Conservation (phyloP, 768 basidiomycete genomes). For the Mycena latifolia region DNA sequence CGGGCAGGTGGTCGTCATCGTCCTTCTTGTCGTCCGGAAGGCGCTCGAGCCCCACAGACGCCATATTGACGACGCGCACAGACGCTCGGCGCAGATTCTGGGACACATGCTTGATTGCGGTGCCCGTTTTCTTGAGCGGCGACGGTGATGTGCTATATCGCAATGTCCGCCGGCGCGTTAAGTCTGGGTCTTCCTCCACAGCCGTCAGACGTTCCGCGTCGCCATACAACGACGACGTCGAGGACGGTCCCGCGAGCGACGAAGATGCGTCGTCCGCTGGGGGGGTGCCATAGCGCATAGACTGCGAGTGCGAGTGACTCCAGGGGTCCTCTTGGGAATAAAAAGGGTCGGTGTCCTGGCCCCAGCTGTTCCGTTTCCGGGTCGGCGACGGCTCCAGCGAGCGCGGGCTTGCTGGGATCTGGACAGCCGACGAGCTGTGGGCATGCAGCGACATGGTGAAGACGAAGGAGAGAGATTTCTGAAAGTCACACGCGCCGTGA, state of each 20-base stretch:
- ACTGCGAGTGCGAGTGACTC: constrained; percentile 40
- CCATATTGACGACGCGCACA: constrained; percentile 86
- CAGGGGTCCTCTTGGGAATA: constrained; percentile 53
- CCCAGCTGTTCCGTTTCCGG: constrained; percentile 35
- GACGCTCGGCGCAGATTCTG: constrained; percentile 74
- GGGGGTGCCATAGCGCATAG: constrained; percentile 46
- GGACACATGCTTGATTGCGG: constrained; percentile 69
- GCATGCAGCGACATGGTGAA: constrained; percentile 24
- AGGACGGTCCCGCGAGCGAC: constrained; percentile 62
- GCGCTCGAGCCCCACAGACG: constrained; percentile 69
- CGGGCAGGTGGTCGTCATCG: constrained; percentile 55
- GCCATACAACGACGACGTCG: constrained; percentile 60
- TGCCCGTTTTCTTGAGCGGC: constrained; percentile 71
- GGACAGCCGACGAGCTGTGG: constrained; percentile 29
- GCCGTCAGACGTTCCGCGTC: constrained; percentile 70
- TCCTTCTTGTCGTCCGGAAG: constrained; percentile 59
- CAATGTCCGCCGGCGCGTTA: constrained; percentile 49
- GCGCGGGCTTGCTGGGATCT: constrained; percentile 23
- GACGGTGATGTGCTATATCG: constrained; percentile 69
- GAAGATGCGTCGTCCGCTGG: constrained; percentile 50
- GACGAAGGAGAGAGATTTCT: background rate
- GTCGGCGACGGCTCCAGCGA: constrained; percentile 30
- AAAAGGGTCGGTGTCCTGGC: constrained; percentile 61
- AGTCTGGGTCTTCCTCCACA: constrained; percentile 43
- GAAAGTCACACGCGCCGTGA: background rate